Conservation (phyloP, 306 rosid species). For the Cyamopsis tetragonoloba region DNA sequence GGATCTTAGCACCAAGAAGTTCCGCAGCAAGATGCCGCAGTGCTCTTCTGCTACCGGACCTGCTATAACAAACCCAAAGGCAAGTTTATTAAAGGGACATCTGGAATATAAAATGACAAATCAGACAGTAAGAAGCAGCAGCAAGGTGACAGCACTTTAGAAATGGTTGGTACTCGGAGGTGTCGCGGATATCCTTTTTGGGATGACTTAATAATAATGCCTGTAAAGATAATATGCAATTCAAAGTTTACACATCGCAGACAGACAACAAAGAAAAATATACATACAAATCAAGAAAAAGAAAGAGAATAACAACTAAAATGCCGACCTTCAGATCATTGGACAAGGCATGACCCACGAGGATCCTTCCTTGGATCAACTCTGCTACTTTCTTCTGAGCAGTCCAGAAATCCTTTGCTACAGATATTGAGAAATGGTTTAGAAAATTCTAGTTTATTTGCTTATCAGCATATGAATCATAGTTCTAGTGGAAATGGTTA, state of each 20-base stretch:
- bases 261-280: slow-evolving; percentile 11
- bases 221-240: slow-evolving; percentile 38
- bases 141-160: slow-evolving; percentile 41
- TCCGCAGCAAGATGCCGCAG: slow-evolving; percentile 80
- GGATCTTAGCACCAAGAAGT: slow-evolving; percentile 73
- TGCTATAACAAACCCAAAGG: slow-evolving; percentile 40
- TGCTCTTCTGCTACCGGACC: slow-evolving; percentile 56
- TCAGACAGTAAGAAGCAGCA: background rate
- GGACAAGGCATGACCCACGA: slow-evolving; percentile 90
- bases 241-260: background rate
- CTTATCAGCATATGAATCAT: slow-evolving; percentile 13
- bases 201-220: slow-evolving; percentile 88
- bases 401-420: slow-evolving; percentile 68
- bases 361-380: slow-evolving; percentile 69
- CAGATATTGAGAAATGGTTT: slow-evolving; percentile 24
- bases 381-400: slow-evolving; percentile 89
- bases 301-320: slow-evolving; percentile 14
- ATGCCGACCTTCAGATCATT: slow-evolving; percentile 81
- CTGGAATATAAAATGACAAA: background rate
- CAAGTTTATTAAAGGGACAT: slow-evolving; percentile 4
- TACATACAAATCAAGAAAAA: background rate
- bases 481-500: background rate
- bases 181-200: slow-evolving; percentile 71
- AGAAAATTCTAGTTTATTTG: slow-evolving; percentile 10
- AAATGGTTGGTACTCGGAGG: slow-evolving; percentile 76